A percentile compares a stretch with the other conserved stretches of the same genome.
Conservation (phyloP, 805 yeast genomes). For the Cyberlindnera meyerae region DNA sequence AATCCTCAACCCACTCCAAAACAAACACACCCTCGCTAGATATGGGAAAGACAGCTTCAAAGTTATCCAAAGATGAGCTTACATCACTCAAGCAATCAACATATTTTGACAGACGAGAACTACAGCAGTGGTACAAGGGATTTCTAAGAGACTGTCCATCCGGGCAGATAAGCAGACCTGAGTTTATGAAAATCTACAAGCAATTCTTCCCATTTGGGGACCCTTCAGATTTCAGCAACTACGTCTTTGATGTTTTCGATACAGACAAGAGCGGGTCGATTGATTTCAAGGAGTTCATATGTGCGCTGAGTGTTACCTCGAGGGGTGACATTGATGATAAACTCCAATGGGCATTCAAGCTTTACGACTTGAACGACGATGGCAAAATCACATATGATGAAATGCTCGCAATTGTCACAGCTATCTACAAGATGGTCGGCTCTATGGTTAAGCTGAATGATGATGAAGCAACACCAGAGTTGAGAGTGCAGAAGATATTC, state of each 20-base stretch:
- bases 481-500: constrained; percentile 79
- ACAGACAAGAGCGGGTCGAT: constrained; percentile 72
- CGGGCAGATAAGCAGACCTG: constrained; percentile 82
- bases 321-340: constrained; percentile 84
- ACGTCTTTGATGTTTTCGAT: constrained; percentile 86
- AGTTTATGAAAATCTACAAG: constrained; percentile 85
- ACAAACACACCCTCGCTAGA: too few relatives aligned
- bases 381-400: constrained; percentile 76
- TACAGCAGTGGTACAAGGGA: constrained; percentile 98
- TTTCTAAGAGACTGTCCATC: constrained; percentile 90
- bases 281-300: constrained; percentile 88
- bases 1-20: too few relatives aligned
- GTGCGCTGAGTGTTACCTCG: constrained; percentile 80
- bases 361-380: constrained; percentile 78
- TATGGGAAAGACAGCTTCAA: constrained; percentile 96
- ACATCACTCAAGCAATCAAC: constrained; percentile 79
- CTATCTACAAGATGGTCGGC: constrained; percentile 94
- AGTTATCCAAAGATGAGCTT: constrained; percentile 85
- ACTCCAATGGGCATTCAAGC: constrained; percentile 80
- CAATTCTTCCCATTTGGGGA: constrained; percentile 99
- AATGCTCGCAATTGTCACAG: constrained; percentile 69
- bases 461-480: constrained; percentile 89
- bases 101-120: constrained; percentile 85
- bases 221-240: constrained; percentile 85
- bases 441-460: constrained; percentile 84